Evolutionary conservation across 768 basidiomycete species (phyloP).

Genomic region (Lactarius akahatsu): DNA sequence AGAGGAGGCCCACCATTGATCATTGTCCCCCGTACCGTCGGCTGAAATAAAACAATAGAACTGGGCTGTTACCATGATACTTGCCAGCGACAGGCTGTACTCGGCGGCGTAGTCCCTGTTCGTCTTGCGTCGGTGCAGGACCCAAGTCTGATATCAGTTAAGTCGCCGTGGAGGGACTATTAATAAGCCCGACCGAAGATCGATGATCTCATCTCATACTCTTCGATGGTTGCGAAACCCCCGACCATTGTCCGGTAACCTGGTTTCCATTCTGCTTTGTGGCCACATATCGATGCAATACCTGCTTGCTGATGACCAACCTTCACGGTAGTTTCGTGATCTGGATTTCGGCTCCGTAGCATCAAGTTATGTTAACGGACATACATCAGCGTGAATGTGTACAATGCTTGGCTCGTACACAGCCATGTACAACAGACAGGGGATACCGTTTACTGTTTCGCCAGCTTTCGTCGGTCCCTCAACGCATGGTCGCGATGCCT

Average conservation of each 20-base stretch:
- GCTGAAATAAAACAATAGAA: constrained; percentile 9
- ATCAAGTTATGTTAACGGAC: neutral
- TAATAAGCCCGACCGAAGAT: neutral
- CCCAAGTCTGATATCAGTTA: neutral
- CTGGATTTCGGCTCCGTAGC: too few species aligned
- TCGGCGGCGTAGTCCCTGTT: neutral
- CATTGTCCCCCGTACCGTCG: neutral
- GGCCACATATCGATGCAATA: neutral
- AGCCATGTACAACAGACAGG: neutral
- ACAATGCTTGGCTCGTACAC: neutral
- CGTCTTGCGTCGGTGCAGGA: neutral
- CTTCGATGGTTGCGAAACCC: neutral
- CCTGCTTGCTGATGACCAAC: too few species aligned
- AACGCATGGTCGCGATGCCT: neutral
- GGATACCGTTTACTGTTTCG: neutral
- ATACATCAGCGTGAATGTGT: neutral
- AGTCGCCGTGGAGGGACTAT: neutral
- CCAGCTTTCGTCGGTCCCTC: neutral
- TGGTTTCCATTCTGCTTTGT: neutral
- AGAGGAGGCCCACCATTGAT: constrained; percentile 40
- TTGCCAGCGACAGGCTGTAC: neutral
- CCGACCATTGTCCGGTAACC: neutral
- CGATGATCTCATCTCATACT: neutral
- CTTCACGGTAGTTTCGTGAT: neutral
- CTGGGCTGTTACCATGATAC: neutral